Evolutionary conservation across 768 basidiomycete species (phyloP).

Genomic region (Boletus barrowsii): DNA sequence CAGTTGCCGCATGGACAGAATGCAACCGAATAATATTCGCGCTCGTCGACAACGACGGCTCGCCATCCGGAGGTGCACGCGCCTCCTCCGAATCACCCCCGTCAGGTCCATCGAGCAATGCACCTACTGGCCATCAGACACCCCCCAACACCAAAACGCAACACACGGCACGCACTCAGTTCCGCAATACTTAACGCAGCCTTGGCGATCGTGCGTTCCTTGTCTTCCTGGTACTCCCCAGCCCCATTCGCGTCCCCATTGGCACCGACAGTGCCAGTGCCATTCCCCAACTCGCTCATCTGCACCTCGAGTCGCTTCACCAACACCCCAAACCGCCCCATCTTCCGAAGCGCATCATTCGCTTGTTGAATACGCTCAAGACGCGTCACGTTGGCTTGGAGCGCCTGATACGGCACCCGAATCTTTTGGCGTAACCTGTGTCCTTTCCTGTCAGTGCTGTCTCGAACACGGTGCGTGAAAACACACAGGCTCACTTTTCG

Average conservation of each 20-base stretch:
- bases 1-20: conserved; percentile 69
- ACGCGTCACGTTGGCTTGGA: conserved; percentile 67
- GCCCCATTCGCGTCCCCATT: background rate
- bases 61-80: conserved; percentile 2
- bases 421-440: conserved; percentile 54
- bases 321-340: conserved; percentile 80
- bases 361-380: conserved; percentile 80
- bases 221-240: conserved; percentile 63
- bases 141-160: background rate
- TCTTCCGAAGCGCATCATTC: conserved; percentile 79
- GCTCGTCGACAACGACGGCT: conserved; percentile 12
- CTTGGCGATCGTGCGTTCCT: conserved; percentile 85
- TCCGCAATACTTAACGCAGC: conserved; percentile 95
- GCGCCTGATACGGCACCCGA: conserved; percentile 73
- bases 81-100: conserved; percentile 3
- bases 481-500: conserved; percentile 55
- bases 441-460: too few relatives aligned
- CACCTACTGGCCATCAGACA: conserved; percentile 35
- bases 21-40: conserved; percentile 53
- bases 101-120: conserved; percentile 48
- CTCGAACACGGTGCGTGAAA: too few relatives aligned
- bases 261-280: too few relatives aligned
- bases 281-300: conserved; percentile 63
- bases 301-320: conserved; percentile 80
- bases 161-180: conserved; percentile 55